A percentile compares a stretch with the other conserved stretches of the same genome.
Evolutionary conservation across 2,329 filamentous ascomycete genomes (phyloP).

Genomic region (Phyllosticta citrichinensis): DNA sequence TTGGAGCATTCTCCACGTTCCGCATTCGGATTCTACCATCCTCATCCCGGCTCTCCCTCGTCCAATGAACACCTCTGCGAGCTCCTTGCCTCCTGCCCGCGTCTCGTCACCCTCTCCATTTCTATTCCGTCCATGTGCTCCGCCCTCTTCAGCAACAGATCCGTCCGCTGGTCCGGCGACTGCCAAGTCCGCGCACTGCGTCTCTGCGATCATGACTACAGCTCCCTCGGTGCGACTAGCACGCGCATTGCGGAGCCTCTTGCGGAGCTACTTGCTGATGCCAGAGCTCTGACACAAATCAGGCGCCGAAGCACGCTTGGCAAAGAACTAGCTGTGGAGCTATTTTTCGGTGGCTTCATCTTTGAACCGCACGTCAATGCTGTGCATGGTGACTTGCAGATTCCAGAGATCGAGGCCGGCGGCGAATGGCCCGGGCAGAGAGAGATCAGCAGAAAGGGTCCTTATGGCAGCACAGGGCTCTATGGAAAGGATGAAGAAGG

Average conservation of each 20-base stretch:
- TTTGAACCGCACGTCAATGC: constrained; percentile 37
- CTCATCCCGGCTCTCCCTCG: constrained; percentile 35
- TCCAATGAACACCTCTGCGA: constrained; percentile 40
- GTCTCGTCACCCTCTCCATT: constrained; percentile 39
- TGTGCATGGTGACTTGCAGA: constrained; percentile 40
- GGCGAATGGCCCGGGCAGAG: constrained; percentile 32
- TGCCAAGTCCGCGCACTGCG: constrained; percentile 40
- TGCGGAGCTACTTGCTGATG: constrained; percentile 30
- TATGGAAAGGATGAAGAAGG: constrained; percentile 40
- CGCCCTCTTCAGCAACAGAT: constrained; percentile 35
- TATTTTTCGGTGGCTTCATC: constrained; percentile 43
- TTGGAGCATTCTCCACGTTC: constrained; percentile 45
- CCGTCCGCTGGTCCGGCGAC: constrained; percentile 37
- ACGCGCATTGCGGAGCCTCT: constrained; percentile 17
- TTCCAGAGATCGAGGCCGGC: constrained; percentile 31
- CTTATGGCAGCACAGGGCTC: constrained; percentile 39
- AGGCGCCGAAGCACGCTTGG: constrained; percentile 29
- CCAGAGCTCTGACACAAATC: constrained; percentile 30
- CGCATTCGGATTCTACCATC: constrained; percentile 42
- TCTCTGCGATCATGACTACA: constrained; percentile 33
- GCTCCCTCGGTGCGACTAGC: constrained; percentile 23
- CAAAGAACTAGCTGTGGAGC: constrained; percentile 34
- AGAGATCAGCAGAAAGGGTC: constrained; percentile 35
- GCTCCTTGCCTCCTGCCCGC: constrained; percentile 36
- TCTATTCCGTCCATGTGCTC: constrained; percentile 39